Evolutionary conservation across 192 early-diverging fungal genomes (phyloP).

Genomic region (Geranomyces variabilis): DNA sequence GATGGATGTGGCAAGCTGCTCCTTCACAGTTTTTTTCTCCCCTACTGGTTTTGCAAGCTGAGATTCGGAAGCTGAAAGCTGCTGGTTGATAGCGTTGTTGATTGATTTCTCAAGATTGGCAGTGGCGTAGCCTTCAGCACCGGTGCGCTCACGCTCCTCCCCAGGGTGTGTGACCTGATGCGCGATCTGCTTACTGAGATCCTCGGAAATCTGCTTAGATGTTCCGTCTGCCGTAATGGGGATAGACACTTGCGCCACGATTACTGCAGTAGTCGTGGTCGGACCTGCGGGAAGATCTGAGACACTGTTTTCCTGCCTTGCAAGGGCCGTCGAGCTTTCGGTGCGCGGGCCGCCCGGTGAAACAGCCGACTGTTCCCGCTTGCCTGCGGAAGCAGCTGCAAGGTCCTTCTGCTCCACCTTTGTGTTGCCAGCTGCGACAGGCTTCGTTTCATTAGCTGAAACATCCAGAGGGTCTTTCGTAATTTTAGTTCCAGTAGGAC

Average conservation of each 20-base stretch:
- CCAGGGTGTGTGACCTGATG: conserved; percentile 14
- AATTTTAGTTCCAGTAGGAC: background rate
- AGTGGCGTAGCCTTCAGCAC: conserved; percentile 14
- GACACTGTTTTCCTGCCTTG: background rate
- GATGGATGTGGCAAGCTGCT: conserved; percentile 5
- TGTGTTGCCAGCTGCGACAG: too few relatives aligned
- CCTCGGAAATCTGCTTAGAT: background rate
- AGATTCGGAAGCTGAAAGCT: conserved; percentile 7
- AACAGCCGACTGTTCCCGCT: background rate
- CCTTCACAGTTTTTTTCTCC: conserved; percentile 3
- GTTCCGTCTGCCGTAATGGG: conserved; percentile 11
- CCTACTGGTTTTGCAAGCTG: conserved; percentile 14
- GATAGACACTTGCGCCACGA: conserved; percentile 12
- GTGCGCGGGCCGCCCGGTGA: background rate
- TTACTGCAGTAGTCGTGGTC: conserved; percentile 10
- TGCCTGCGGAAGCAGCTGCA: background rate
- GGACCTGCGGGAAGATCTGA: background rate
- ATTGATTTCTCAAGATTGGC: conserved; percentile 18
- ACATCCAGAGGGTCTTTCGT: too few relatives aligned
- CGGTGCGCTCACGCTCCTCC: conserved; percentile 4
- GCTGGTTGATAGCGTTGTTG: conserved; percentile 10
- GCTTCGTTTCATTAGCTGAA: too few relatives aligned
- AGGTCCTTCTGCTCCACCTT: too few relatives aligned
- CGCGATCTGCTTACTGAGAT: conserved; percentile 18
- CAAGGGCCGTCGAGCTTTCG: background rate